Evolutionary conservation across 805 yeast genomes (phyloP).

Genomic region (Candida insectalens): DNA sequence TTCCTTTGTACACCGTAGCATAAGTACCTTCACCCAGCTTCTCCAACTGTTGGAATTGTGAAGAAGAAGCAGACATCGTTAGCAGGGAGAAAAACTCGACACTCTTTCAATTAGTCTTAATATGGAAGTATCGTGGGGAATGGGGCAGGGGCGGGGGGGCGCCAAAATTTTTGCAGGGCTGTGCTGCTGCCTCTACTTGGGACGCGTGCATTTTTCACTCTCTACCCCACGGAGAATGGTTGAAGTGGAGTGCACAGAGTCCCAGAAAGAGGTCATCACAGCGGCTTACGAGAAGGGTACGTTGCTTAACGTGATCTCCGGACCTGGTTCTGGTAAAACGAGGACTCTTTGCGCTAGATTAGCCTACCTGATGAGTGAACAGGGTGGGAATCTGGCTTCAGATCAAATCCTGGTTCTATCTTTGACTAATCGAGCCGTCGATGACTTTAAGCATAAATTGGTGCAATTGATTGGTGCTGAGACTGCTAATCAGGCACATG

Average conservation of each 20-base stretch:
- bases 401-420: constrained; percentile 51
- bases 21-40: constrained; percentile 93
- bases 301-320: constrained; percentile 47
- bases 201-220: background rate
- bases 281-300: constrained; percentile 26
- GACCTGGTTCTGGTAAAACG: constrained; percentile 74
- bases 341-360: constrained; percentile 46
- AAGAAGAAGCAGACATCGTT: constrained; percentile 25
- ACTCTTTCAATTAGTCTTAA: too few relatives aligned
- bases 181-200: background rate
- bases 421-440: constrained; percentile 62
- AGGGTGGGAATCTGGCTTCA: constrained; percentile 30
- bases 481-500: constrained; percentile 25
- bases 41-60: constrained; percentile 48
- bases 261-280: constrained; percentile 37
- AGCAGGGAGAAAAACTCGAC: background rate
- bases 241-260: constrained; percentile 26
- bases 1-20: constrained; percentile 96
- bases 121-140: too few relatives aligned
- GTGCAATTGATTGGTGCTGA: constrained; percentile 24
- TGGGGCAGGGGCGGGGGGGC: too few relatives aligned
- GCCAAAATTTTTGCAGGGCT: background rate
- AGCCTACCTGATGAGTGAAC: constrained; percentile 30
- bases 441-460: constrained; percentile 28
- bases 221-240: constrained; percentile 2